These are phyloP conservation scores for Penicillium pancosmium DNA, from an alignment of 495 filamentous ascomycete species.

Conservation along the genomic window DNA sequence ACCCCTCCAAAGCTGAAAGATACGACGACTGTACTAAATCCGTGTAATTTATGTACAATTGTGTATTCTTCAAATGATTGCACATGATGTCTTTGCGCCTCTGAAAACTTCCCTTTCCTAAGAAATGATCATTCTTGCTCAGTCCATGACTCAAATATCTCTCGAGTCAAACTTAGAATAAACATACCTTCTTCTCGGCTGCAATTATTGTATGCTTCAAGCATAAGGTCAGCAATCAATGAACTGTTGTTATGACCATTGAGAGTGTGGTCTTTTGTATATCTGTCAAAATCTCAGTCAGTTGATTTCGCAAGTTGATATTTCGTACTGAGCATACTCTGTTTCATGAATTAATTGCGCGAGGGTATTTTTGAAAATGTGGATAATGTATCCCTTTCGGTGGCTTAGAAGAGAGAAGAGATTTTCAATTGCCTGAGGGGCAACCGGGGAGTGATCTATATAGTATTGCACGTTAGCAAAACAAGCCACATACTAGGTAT, in stretches of 20 bases:
- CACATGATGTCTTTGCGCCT: not conserved
- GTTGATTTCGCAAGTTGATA: conserved; percentile 9
- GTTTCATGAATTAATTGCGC: no score
- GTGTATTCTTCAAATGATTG: not conserved
- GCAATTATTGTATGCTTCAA: conserved; percentile 19
- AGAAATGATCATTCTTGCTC: not conserved
- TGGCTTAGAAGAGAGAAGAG: no score
- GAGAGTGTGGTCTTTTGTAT: conserved; percentile 12
- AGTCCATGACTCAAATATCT: not conserved
- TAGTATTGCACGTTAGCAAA: no score
- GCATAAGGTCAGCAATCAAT: conserved; percentile 29
- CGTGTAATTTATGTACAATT: not conserved
- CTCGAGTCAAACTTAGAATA: not conserved
- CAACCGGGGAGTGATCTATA: no score
- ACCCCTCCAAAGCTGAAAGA: not conserved
- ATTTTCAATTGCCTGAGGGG: no score
- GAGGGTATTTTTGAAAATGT: no score
- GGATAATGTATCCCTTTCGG: no score
- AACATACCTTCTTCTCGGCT: conserved; percentile 22
- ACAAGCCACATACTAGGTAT: no score
- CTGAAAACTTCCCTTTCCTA: not conserved
- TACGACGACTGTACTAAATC: not conserved
- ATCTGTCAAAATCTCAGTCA: not conserved
- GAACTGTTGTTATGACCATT: conserved; percentile 21
- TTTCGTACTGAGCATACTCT: no score